A percentile compares a stretch with the other conserved stretches of the same genome.
Evolutionary conservation across 2,329 filamentous ascomycete genomes (phyloP).

Genomic region (Phaeophleospora eucalypticola): DNA sequence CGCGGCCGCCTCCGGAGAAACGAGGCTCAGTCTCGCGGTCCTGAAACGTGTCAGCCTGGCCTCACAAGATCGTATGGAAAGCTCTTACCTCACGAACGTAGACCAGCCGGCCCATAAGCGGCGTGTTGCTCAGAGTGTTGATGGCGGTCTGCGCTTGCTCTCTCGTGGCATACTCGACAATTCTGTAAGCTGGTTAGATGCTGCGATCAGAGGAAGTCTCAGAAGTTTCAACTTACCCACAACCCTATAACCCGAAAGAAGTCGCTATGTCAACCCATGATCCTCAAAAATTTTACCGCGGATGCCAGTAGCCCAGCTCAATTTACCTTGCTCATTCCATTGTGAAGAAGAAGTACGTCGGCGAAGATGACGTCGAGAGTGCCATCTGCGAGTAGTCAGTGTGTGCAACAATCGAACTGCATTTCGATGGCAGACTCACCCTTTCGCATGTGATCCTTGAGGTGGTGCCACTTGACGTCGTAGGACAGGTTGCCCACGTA

Average conservation of each 20-base stretch:
- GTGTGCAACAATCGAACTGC: neutral
- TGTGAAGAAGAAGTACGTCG: constrained; percentile 98
- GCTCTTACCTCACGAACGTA: constrained; percentile 89
- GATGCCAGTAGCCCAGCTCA: constrained; percentile 76
- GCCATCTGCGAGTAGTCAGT: constrained; percentile 63
- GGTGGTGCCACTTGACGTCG: constrained; percentile 99
- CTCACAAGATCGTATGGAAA: neutral
- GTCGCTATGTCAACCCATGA: constrained; percentile 99
- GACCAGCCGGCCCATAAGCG: constrained; percentile 95
- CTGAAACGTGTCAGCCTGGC: constrained; percentile 44
- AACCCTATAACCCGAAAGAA: constrained; percentile 90
- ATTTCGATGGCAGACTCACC: constrained; percentile 57
- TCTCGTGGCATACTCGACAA: constrained; percentile 99
- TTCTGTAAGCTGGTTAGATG: constrained; percentile 52
- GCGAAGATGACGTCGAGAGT: constrained; percentile 84
- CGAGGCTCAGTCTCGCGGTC: constrained; percentile 97
- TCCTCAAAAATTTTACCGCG: constrained; percentile 62
- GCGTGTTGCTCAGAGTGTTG: constrained; percentile 97
- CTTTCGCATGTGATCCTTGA: constrained; percentile 99
- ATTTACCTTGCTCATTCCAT: constrained; percentile 99
- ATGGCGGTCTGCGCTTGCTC: constrained; percentile 98
- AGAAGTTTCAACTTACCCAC: constrained; percentile 71
- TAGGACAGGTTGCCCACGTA: constrained; percentile 99
- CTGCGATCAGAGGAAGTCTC: constrained; percentile 2
- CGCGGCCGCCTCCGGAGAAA: constrained; percentile 63